Evolutionary conservation across 2,329 filamentous ascomycete genomes (phyloP), one percentile per base, ranked within the genome.

Genomic region (Aspergillus terreus): DNA sequence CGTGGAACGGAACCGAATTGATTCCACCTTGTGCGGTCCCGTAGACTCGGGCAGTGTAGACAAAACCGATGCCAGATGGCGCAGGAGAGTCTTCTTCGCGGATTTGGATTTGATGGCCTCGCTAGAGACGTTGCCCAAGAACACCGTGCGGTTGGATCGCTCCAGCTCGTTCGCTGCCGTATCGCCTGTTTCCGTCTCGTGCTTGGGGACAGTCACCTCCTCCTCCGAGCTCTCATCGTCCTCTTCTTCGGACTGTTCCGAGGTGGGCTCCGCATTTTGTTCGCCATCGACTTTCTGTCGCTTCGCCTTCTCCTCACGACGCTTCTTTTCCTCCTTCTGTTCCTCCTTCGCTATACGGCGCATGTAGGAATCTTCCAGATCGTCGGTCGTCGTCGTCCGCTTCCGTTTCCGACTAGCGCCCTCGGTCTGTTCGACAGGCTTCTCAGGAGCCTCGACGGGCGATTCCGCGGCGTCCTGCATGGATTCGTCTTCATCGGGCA

Each of bases 1-100:
- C 12, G 91, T 90, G 6, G 92, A 97, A 52, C 94, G 89, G 78
- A 97, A 99, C 19, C 94, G 90, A 54, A 99, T 79, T 2, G 92
- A 96, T 68, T 96, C 89, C 42, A 99, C 78, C 63, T 88, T 92
- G 71, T 89, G 87, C 17, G 79, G 75, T 11, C 75, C 76, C 40
- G 79, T 75, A 1, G 69, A 71, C 51, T 70, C 66, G 44, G 71
- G 78, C 56, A 75, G 76, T 61, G 69, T 78, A 60, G 69, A 78
- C 46, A 95, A 78, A 63, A 90, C 87, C 1, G 90, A 90, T n/a
- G 82, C 79, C 43, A 96, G 82, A 69, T 96, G 90, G 40, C 81
- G 77, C 58, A 90, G 76, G 27, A 96, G 81, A 2, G 81, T 80
- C 76, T 90, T 95, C 74, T 90, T 91, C 32, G 85, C 86, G 2